Base-by-base conservation (phyloP, 2,329 filamentous ascomycete species). In the Fusarium irregulare region DNA sequence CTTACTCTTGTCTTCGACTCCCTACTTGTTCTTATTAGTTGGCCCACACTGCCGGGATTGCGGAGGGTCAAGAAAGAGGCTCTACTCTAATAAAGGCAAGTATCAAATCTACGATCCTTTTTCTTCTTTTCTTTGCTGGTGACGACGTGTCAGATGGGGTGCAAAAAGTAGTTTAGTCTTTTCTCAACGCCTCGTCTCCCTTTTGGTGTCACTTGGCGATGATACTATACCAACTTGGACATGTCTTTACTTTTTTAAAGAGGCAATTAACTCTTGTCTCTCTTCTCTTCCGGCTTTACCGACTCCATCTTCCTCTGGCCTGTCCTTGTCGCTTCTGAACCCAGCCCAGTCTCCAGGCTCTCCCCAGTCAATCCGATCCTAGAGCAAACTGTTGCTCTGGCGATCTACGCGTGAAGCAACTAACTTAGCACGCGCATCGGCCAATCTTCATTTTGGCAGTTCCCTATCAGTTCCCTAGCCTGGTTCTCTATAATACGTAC, bases 321-420 rank as follows among this genome's bases (percentile, higher is more conserved):
- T 72, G 51, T 68, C 67, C 66, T 56, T 66, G 64, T 64, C 56
- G 28, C 53, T 42, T 51, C 23, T 37, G 49, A 51, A 42, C 49
- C 34, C 23, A 37, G 34, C 21, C 27, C 27, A 21, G 25, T 42
- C 61, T 56, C 62, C 41, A 41, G 66, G 57, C 59, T 61, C 40
- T 60, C 59, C 70, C 70, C 66, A 65, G 64, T 50, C 66, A 65
- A 49, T 50, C 65, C 53, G 53, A 53, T 56, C 51, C 56, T 66
- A 46, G 50, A 55, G 40, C 14, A 49, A 66, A 63, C 55, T 64
- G 63, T 73, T 74, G 63, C 66, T 67, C 56, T 40, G 56, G 51
- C 51, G 68, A 74, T 75, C 71, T 72, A 56, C 48, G 64, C 69
- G 64, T 59, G 48, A 66, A 66, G 44, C 48, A 55, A 49, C 42